Conservation (phyloP, 2,329 filamentous ascomycete genomes). For the Zymoseptoria passerinii region DNA sequence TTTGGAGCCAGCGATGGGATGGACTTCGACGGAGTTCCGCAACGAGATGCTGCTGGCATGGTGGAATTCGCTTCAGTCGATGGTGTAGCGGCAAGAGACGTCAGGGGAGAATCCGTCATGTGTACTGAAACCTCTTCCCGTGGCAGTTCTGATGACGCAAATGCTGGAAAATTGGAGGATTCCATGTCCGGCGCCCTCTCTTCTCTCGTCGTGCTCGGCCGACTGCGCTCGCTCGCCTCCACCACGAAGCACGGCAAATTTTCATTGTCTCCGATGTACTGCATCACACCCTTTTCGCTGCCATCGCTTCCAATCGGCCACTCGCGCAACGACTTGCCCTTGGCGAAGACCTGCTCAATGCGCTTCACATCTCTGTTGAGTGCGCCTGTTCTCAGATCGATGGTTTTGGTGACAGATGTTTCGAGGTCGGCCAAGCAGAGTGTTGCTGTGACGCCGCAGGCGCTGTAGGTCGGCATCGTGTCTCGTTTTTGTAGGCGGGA, state of each 20-base stretch:
- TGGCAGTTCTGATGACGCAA: not conserved
- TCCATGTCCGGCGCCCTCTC: not conserved
- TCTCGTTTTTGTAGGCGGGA: not conserved
- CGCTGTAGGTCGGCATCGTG: conserved; percentile 26
- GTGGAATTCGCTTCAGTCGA: not conserved
- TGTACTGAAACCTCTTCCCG: not conserved
- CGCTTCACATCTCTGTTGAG: conserved; percentile 9
- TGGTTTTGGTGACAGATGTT: conserved; percentile 11
- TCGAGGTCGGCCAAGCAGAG: conserved; percentile 19
- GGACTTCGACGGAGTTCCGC: not conserved
- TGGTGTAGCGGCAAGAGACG: not conserved
- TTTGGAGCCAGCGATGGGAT: not conserved
- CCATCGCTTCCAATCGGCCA: conserved; percentile 14
- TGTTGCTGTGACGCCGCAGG: conserved; percentile 22
- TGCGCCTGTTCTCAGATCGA: conserved; percentile 8
- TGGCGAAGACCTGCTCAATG: conserved; percentile 13
- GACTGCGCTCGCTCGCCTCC: conserved; percentile 17
- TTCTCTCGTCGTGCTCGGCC: not conserved
- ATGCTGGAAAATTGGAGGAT: not conserved
- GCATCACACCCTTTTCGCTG: conserved; percentile 14
- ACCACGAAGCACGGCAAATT: conserved; percentile 29
- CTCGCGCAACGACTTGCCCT: conserved; percentile 15
- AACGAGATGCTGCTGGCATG: not conserved
- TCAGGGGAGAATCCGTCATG: not conserved
- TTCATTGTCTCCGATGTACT: conserved; percentile 26